Conservation (phyloP, 345 rosid species). For the Alliaria petiolata region DNA sequence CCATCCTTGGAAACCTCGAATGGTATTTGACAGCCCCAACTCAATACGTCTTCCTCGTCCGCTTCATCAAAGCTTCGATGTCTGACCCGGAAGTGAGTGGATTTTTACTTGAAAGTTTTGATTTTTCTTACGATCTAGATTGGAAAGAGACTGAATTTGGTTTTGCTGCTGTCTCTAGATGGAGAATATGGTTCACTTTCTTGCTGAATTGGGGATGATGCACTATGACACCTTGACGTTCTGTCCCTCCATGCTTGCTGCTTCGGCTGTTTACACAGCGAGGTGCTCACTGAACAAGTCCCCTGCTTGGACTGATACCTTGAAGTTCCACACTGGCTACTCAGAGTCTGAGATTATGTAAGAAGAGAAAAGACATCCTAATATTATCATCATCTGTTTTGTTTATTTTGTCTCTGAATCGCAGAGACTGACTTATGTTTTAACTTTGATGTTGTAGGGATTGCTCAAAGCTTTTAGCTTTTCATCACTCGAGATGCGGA, state of each 20-base stretch:
- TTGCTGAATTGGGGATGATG: constrained; percentile 74
- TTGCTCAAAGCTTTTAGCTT: constrained; percentile 61
- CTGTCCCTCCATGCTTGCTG: constrained; percentile 71
- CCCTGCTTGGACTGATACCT: constrained; percentile 74
- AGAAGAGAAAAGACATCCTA: background rate
- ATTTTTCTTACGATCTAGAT: background rate
- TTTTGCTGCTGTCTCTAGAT: constrained; percentile 38
- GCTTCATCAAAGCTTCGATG: constrained; percentile 72
- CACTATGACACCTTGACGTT: constrained; percentile 49
- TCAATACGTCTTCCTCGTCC: constrained; percentile 73
- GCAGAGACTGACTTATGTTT: background rate
- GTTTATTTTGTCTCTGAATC: background rate
- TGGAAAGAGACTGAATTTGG: background rate
- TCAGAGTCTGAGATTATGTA: constrained; percentile 59
- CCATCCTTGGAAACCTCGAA: constrained; percentile 62
- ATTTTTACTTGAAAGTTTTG: background rate
- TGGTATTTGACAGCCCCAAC: constrained; percentile 91
- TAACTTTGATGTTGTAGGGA: constrained; percentile 35
- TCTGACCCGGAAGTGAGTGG: constrained; percentile 52
- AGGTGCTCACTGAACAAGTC: constrained; percentile 54
- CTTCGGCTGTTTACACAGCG: constrained; percentile 92
- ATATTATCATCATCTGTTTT: background rate
- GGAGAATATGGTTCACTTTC: constrained; percentile 68
- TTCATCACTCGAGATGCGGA: constrained; percentile 49
- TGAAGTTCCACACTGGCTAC: constrained; percentile 72